Base-by-base conservation (phyloP, 1,284 basidiomycete genomes). In the Marasmius oreades region DNA sequence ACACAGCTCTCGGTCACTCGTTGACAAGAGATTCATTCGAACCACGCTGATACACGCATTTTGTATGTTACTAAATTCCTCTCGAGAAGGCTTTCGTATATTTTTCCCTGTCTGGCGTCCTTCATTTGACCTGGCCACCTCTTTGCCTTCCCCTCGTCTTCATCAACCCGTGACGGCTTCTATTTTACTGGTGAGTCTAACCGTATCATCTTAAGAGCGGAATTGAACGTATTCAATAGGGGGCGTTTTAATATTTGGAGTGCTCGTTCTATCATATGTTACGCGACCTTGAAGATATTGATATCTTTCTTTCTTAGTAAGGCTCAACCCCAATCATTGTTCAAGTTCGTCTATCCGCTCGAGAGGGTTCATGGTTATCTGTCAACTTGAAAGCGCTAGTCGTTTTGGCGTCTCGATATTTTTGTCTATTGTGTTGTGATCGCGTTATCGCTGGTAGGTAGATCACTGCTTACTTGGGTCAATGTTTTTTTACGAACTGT, bases 311-410 rank as follows among this genome's bases (percentile, higher is more conserved):
- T 70, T 56, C 62, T 73, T 22, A 69, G 72, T 73, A 52, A 44
- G 68, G 63, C 4, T 28, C 23, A 22, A 20, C 23, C 22, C 6
- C 43, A 28, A 43, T 18, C 14, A 45, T 28, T 52, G n/a, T 20
- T 20, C 26, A 37, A 34, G 34, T 26, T 34, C 1, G 2, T 51
- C 46, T n/a, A 5, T 3, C 50, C 73, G 72, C n/a, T 70, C 24
- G 72, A 75, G 53, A 73, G 70, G 52, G 70, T 73, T 14, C 72
- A 74, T 56, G 66, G n/a, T 73, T 37, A 71, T 75, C 1, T 75
- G 73, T 65, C 59, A 11, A 62, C 64, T 12, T n/a, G 64, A 63
- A n/a, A 52, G 44, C 0, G 60, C 61, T 20, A 57, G 54, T n/a
- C 65, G 71, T 11, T 63, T 70, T 31, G 69, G 68, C n/a, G n/a